phyloP scores from a whole-genome alignment of 2,329 filamentous ascomycete species.

The Beauveria bassiana region DNA sequence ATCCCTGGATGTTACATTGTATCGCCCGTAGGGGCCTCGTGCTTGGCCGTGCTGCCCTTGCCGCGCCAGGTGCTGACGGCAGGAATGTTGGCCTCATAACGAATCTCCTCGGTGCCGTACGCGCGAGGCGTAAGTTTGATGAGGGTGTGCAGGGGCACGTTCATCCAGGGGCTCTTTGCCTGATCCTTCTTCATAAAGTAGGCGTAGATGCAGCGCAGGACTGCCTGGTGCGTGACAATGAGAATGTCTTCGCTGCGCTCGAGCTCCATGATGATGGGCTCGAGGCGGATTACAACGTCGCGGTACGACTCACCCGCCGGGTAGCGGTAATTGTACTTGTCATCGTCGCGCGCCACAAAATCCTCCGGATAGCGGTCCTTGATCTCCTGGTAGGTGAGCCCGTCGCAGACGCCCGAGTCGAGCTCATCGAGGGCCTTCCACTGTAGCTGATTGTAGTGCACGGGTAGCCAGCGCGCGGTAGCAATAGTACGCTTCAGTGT shows the following conservation, averaged over 20 bases:
- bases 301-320: constrained; percentile 92
- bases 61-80: constrained; percentile 94
- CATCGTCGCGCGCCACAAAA: constrained; percentile 89
- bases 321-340: constrained; percentile 99
- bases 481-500: constrained; percentile 76
- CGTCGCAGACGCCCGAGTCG: constrained; percentile 92
- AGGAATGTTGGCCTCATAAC: constrained; percentile 83
- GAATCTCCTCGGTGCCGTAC: constrained; percentile 85
- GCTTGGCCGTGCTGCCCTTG: constrained; percentile 87
- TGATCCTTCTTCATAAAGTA: constrained; percentile 99
- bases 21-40: constrained; percentile 54
- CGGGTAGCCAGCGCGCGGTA: constrained; percentile 74
- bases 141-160: constrained; percentile 89
- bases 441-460: constrained; percentile 84
- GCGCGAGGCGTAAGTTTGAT: constrained; percentile 94
- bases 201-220: constrained; percentile 92
- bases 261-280: constrained; percentile 99
- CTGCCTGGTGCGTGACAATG: constrained; percentile 96
- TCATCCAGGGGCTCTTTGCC: constrained; percentile 93
- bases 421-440: constrained; percentile 99
- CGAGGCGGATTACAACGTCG: constrained; percentile 93
- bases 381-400: constrained; percentile 92
- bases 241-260: constrained; percentile 95
- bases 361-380: constrained; percentile 87
- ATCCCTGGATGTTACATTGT: constrained; percentile 17